Percentiles rank a stretch among this genome's conserved stretches.
Evolutionary conservation across 192 early-diverging fungal genomes (phyloP).

Genomic region (Entophlyctis luteolus): DNA sequence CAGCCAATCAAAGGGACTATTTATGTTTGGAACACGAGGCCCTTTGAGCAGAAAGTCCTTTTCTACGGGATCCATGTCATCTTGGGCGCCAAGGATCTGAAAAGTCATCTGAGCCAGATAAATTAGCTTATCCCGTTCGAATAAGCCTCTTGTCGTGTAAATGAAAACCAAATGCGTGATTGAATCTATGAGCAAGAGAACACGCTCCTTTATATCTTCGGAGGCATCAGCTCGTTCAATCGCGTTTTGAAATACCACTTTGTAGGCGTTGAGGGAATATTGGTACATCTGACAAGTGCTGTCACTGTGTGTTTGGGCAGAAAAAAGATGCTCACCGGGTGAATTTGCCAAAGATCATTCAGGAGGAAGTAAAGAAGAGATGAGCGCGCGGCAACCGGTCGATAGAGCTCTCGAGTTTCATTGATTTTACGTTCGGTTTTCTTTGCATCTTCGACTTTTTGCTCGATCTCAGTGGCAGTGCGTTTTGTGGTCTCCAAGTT

Average conservation of each 20-base stretch:
- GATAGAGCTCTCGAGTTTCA: constrained; percentile 62
- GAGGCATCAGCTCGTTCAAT: constrained; percentile 52
- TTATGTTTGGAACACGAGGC: constrained; percentile 43
- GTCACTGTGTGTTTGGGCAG: not conserved
- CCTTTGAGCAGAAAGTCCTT: constrained; percentile 60
- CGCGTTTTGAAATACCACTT: constrained; percentile 64
- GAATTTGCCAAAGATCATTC: constrained; percentile 65
- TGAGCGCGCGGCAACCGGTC: constrained; percentile 62
- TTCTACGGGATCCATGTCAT: constrained; percentile 55
- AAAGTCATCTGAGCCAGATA: constrained; percentile 65
- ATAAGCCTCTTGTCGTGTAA: constrained; percentile 62
- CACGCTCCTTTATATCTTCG: constrained; percentile 63
- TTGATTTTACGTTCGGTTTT: constrained; percentile 67
- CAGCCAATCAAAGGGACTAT: constrained; percentile 61
- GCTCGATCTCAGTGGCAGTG: constrained; percentile 64
- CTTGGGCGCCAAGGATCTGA: constrained; percentile 54
- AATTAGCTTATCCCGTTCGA: constrained; percentile 64
- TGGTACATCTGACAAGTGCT: constrained; percentile 52
- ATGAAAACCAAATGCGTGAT: constrained; percentile 62
- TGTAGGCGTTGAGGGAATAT: constrained; percentile 66
- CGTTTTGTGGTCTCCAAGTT: constrained; percentile 61
- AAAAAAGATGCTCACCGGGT: constrained; percentile 36
- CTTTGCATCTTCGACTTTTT: constrained; percentile 63
- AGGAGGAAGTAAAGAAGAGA: constrained; percentile 62
- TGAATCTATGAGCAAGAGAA: constrained; percentile 52